Conservation (phyloP, 768 basidiomycete genomes). For the Sporobolomyces pararoseus region DNA sequence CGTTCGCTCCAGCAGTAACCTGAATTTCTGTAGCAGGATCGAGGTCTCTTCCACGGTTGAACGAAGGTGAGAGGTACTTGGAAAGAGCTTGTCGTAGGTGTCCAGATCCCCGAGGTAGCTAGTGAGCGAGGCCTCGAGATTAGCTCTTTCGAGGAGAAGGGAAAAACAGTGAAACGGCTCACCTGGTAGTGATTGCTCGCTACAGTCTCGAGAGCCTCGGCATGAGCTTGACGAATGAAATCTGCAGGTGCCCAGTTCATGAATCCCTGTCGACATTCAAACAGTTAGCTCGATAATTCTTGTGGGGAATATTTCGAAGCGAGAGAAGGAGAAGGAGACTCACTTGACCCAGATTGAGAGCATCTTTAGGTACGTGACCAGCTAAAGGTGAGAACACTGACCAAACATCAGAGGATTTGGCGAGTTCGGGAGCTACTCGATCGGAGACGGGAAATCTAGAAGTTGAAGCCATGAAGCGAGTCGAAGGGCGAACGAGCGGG, state of each 20-base stretch:
- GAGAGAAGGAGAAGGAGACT: neutral
- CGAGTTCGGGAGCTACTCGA: conserved; percentile 18
- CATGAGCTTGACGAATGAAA: conserved; percentile 72
- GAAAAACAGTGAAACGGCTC: neutral
- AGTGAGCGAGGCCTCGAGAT: neutral
- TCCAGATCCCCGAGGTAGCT: conserved; percentile 70
- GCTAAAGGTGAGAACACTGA: conserved; percentile 59
- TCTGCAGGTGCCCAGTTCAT: conserved; percentile 86
- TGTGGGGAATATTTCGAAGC: too few species aligned
- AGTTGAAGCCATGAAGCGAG: neutral
- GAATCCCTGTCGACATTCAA: conserved; percentile 59
- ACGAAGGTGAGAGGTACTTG: conserved; percentile 65
- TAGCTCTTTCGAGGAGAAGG: neutral
- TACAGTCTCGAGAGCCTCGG: conserved; percentile 62
- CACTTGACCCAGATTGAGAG: conserved; percentile 84
- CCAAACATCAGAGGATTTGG: conserved; percentile 65
- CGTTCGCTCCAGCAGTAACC: conserved; percentile 94
- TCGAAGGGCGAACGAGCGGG: neutral
- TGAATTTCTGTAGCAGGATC: conserved; percentile 83
- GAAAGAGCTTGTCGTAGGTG: conserved; percentile 84
- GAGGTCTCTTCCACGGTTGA: conserved; percentile 60
- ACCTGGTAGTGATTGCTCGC: conserved; percentile 74
- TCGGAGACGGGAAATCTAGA: conserved; percentile 12
- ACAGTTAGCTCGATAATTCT: too few species aligned
- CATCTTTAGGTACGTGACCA: conserved; percentile 65